These are phyloP conservation scores for Botrytis paeoniae DNA, from an alignment of 2,329 filamentous ascomycete species.

Conservation along the genomic window DNA sequence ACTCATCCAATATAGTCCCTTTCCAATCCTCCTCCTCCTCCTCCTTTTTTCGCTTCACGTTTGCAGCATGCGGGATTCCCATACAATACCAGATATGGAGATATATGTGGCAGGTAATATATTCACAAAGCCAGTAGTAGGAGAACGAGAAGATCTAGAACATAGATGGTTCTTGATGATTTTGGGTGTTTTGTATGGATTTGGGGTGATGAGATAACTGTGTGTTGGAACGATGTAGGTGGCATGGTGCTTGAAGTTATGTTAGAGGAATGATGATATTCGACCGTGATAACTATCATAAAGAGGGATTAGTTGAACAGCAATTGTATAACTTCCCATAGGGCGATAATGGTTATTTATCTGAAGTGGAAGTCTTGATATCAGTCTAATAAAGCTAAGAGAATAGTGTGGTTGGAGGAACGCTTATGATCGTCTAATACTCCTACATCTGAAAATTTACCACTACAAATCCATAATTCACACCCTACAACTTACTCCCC, in stretches of 20 bases:
- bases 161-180: too few species aligned
- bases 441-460: background rate
- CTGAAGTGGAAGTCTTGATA: background rate
- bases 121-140: too few species aligned
- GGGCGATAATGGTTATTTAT: background rate
- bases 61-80: background rate
- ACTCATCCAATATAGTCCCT: background rate
- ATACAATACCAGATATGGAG: background rate
- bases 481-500: constrained; percentile 14
- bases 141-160: background rate
- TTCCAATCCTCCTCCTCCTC: too few species aligned
- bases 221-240: background rate
- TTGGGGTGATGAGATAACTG: background rate
- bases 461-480: background rate
- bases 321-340: background rate
- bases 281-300: background rate
- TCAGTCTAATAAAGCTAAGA: background rate
- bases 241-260: background rate
- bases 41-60: fast-evolving
- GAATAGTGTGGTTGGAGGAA: background rate
- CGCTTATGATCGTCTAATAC: background rate
- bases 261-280: background rate
- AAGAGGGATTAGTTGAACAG: background rate
- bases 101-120: background rate
- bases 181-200: background rate